Conservation (phyloP, 495 filamentous ascomycete species). For the Oidiodendron maius region DNA sequence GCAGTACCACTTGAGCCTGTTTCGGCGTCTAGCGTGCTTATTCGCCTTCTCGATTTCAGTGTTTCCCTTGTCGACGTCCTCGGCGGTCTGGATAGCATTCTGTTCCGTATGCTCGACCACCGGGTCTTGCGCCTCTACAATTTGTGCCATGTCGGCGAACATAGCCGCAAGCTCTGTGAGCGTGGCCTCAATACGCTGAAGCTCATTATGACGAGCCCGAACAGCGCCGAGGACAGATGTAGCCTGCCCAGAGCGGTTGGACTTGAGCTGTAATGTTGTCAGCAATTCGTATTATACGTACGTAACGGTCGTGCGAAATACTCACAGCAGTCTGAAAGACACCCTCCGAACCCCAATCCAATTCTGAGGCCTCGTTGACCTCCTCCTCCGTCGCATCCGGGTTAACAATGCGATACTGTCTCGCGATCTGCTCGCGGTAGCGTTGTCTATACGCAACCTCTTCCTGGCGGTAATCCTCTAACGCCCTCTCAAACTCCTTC, state of each 20-base stretch:
- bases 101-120: constrained; percentile 47
- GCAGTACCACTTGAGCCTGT: constrained; percentile 70
- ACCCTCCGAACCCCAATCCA: constrained; percentile 68
- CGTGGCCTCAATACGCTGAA: constrained; percentile 63
- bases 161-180: constrained; percentile 58
- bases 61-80: constrained; percentile 55
- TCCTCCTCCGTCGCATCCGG: constrained; percentile 61
- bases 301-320: background rate
- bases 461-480: constrained; percentile 57
- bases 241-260: constrained; percentile 61
- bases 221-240: constrained; percentile 62
- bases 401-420: constrained; percentile 73
- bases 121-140: constrained; percentile 57
- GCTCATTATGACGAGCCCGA: constrained; percentile 70
- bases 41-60: constrained; percentile 56
- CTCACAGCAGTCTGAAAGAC: constrained; percentile 69
- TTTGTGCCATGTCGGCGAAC: constrained; percentile 61
- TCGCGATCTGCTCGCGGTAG: constrained; percentile 64
- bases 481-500: constrained; percentile 53
- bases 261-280: constrained; percentile 48
- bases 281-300: constrained; percentile 2
- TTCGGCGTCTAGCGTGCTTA: constrained; percentile 45
- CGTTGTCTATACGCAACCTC: constrained; percentile 58
- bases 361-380: constrained; percentile 54
- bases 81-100: constrained; percentile 47